Percentiles rank a stretch among this genome's conserved stretches.
Conservation (phyloP, 2,329 filamentous ascomycete genomes). For the Colletotrichum sp. region DNA sequence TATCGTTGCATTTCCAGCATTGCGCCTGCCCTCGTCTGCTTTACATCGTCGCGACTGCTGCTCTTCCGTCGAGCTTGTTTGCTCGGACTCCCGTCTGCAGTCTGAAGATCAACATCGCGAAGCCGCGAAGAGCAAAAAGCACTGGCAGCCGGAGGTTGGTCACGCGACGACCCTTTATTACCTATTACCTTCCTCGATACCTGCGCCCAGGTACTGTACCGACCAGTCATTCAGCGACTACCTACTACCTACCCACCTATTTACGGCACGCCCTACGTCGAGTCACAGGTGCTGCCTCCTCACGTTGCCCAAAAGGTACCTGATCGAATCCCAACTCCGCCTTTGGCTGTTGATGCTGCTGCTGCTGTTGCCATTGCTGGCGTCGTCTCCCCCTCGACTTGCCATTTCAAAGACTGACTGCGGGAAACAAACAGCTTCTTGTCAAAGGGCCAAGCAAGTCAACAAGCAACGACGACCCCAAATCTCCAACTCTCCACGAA, state of each 20-base stretch:
- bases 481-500: neutral
- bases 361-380: neutral
- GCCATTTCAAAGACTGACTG: neutral
- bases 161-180: neutral
- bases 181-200: neutral
- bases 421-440: neutral
- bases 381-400: neutral
- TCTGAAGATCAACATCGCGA: neutral
- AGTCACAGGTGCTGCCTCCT: neutral
- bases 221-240: neutral
- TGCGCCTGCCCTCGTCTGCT: neutral
- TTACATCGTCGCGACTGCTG: neutral
- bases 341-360: neutral
- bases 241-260: neutral
- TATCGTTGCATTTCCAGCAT: neutral
- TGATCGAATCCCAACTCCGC: neutral
- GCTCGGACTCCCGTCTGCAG: constrained; percentile 5
- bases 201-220: neutral
- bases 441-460: neutral
- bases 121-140: neutral
- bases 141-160: neutral
- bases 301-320: neutral
- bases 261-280: neutral
- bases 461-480: neutral
- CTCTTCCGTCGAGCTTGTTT: neutral